Base-by-base conservation (phyloP, 2,329 filamentous ascomycete species). In the Arthrobotrys sphaeroides region DNA sequence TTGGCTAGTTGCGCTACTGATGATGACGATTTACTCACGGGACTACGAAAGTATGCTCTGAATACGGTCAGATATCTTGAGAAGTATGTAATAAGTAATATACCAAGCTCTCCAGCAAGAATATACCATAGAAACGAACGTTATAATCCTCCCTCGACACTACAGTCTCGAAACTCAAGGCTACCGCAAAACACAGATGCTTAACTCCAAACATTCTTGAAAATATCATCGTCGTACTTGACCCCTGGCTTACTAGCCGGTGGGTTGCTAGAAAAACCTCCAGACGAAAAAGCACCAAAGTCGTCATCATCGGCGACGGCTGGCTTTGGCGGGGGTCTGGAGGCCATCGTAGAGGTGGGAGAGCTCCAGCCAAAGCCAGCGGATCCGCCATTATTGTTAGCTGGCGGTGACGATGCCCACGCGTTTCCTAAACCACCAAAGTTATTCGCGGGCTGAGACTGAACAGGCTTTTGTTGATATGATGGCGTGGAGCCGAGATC, bases 201-300 rank as follows among this genome's bases (percentile, higher is more conserved):
- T 79, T 84, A 97, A 84, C 93, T 88, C 94, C 94, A 98, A 57
- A 98, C 94, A 83, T 98, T 98, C 31, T 91, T 93, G 83, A 98
- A 98, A 80, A 98, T 82, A 84, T 98, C 94, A 78, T 97, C 94
- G 65, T 88, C 89, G 62, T 86, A 88, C 18, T 87, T 89, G 78
- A 90, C 38, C n/a, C 49, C 43, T 18, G 59, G 53, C 12, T 60
- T 88, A 12, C 87, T 87, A 33, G 89, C 84, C 83, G 91, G 24
- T 81, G 77, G 13, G 79, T 43, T n/a, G 81, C 85, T 81, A 62
- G 85, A 87, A 82, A 92, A 90, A 4, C 90, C 90, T 22, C 90
- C 90, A 78, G 86, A 66, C 22, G 68, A 76, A 45, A 76, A 76
- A 10, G 73, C 73, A 2, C 73, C 73, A 47, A 76, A 76, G 13